Base-by-base conservation (phyloP, 192 early-diverging fungal genomes). In the Irineochytrium annulatum region DNA sequence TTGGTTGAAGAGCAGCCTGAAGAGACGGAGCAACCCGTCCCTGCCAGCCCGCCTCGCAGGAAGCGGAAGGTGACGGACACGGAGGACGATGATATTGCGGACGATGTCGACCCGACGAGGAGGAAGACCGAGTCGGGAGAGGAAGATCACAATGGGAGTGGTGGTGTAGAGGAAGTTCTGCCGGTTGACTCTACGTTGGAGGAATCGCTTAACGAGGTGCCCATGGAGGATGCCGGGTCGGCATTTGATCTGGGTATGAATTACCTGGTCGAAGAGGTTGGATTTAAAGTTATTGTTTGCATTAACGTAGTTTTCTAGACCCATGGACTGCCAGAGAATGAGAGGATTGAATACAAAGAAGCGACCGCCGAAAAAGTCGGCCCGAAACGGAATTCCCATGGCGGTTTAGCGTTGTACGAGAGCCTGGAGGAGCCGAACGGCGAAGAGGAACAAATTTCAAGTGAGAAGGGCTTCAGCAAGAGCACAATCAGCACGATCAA, bases 401-500 rank as follows among this genome's bases (percentile, higher is more conserved):
- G 11, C 14, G 37, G 16, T 51, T 55, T 16, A 24, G 53, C 29
- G 44, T 58, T n/a, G 63, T 55, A 30, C 45, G 56, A 17, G 63
- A 59, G 4, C 31, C 19, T 34, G 16, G 60, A 26, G 16, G 48
- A 28, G 5, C 22, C 17, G 3, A 44, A 63, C 14, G 57, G 37
- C 13, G 57, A 66, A 29, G 44, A 60, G 19, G 29, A 13, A 35
- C 30, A 60, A 20, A 45, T 52, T 52, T 66, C 57, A n/a, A 33
- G 32, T 19, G 48, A 54, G 46, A 17, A 19, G 24, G 60, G 59
- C 2, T 68, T 76, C 52, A 76, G 71, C 46, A 39, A 55, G 29
- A 34, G 46, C 8, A 74, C 74, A 29, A 44, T 57, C 27, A 46
- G 37, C n/a, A 63, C 64, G 2, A 69, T 75, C 48, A 57, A 64